Evolutionary conservation across 805 yeast species (phyloP), one percentile per base, ranked within the genome.

Genomic region (Scheffersomyces lignosus): DNA sequence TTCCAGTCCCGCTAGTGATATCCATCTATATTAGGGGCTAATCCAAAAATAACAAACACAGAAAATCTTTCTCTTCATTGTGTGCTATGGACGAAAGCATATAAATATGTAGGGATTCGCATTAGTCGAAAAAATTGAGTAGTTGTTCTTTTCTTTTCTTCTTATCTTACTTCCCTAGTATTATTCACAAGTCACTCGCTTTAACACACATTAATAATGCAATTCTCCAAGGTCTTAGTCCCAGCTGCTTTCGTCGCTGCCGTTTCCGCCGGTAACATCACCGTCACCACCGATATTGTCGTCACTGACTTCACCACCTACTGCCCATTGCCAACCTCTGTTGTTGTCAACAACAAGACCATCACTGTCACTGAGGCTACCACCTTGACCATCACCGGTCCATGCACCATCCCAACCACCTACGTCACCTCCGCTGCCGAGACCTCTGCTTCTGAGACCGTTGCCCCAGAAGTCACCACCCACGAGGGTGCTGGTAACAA

Each of bases 331-430:
- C 66, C 95, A 35, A 87, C 95, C 52, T 66, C 75, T 43, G 54
- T 86, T 43, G 72, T 70, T 47, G 78, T 80, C 64, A 81, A 80
- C 76, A 74, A 73, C 73, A 60, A 61, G 61, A 83, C 91, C 58
- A 75, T 78, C 78, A 78, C 84, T 49, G 88, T 83, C 59, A 79
- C 90, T 44, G 81, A 64, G 54, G 80, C 91, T 44, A 83, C 91
- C 62, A 86, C 95, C 51, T 66, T 87, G 55, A 86, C 93, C 63
- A 75, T 86, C 78, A 83, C 95, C 56, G 83, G 87, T 75, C 90
- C 90, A 61, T 87, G 95, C 75, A 84, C 91, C 58, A 56, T 80
- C 56, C 74, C 80, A 58, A 64, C 71, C 66, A 66, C 70, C 51
- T 57, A 56, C 58, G 57, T 54, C 34, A 51, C 59, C 44, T 28